Evolutionary conservation across 2,329 filamentous ascomycete species (phyloP), one percentile per base, ranked within the genome.

Genomic region (Helicocarpus griseus): DNA sequence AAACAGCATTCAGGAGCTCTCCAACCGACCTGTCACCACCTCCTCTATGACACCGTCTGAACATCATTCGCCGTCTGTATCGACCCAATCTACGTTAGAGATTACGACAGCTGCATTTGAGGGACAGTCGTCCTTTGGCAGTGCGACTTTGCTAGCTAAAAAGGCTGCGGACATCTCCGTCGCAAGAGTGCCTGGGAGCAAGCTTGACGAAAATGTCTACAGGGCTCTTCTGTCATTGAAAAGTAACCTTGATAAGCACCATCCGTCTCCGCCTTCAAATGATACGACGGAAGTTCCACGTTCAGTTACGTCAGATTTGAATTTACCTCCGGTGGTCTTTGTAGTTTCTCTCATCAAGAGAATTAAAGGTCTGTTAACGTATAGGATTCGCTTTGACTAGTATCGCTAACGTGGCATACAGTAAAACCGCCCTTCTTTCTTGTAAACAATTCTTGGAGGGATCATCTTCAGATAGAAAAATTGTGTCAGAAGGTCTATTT

Each of bases 61-160:
- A 11, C 26, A 29, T 46, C 29, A 31, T 29, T 21, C 43, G 4
- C 43, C 43, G n/a, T 22, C 43, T 13, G 3, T 31, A 33, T 46
- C 43, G 1, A 21, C 17, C 11, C 43, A 46, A 28, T 46, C 26
- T 7, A 31, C 43, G 13, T 77, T 75, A 3, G 43, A 46, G 19
- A n/a, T 46, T n/a, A 52, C 56, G 2, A 53, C 51, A 17, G 57
- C 60, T 14, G 53, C 59, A 11, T 62, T 61, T 45, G 74, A 77
- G 54, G 75, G 74, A 3, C 73, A 73, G 49, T 76, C 74, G 1
- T 73, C 74, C 3, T 66, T 77, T 22, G 67, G 65, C 29, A 68
- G 69, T 13, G 74, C 77, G 53, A 76, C 73, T 0, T 69, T 67
- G 3, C 71, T 74, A 58, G 74, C 68, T 8, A 73, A 59, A 38